phyloP scores from a whole-genome alignment of 768 basidiomycete species.

The Ramaria sp. region DNA sequence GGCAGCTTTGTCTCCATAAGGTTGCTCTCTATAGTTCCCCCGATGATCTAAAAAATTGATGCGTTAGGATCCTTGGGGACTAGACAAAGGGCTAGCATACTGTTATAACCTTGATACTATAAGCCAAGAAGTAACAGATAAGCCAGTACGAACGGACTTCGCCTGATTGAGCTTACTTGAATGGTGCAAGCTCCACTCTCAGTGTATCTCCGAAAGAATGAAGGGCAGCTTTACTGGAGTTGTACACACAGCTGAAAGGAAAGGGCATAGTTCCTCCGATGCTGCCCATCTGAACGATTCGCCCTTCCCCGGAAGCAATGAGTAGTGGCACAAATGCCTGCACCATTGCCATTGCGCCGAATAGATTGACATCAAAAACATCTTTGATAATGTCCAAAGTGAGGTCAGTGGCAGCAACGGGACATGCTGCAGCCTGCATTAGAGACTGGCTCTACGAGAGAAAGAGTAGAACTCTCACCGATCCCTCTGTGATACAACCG shows the following conservation, averaged over 20 bases:
- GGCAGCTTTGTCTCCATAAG: neutral
- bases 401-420: conserved; percentile 19
- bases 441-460: neutral
- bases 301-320: conserved; percentile 12
- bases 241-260: conserved; percentile 21
- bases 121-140: neutral
- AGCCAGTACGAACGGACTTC: too few relatives aligned
- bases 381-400: conserved; percentile 15
- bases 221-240: conserved; percentile 24
- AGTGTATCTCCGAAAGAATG: conserved; percentile 22
- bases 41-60: neutral
- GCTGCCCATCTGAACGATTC: conserved; percentile 4
- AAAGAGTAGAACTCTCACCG: conserved; percentile 19
- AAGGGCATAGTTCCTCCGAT: conserved; percentile 19
- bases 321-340: conserved; percentile 22
- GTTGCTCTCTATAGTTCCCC: conserved; percentile 7
- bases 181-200: conserved; percentile 24
- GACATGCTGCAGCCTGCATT: conserved; percentile 8
- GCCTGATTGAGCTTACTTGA: conserved; percentile 17
- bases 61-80: neutral
- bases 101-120: conserved; percentile 6
- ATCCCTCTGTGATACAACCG: too few relatives aligned
- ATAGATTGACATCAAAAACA: conserved; percentile 24
- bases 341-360: conserved; percentile 23
- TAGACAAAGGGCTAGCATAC: neutral